Base-by-base conservation (phyloP, 257 asterid species). In the Buddleja alternifolia region DNA sequence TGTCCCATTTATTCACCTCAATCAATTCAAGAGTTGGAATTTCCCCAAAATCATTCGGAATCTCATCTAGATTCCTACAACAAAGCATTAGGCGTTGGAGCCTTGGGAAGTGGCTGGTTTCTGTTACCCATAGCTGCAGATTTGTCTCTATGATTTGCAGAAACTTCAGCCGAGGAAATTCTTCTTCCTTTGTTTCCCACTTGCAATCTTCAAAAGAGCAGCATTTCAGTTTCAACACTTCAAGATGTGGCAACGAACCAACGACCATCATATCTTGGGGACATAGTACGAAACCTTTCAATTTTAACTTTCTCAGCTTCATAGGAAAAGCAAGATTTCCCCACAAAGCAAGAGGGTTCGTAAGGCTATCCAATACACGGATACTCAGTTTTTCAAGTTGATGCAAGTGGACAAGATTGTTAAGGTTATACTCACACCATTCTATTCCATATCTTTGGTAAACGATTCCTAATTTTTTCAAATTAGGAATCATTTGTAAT, bases 231-330 rank as follows among this genome's bases (percentile, higher is more conserved):
- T 66, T 52, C 16, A 76, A 71, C 14, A 66, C 71, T 51, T 76
- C 37, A 7, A 76, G 74, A 48, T 71, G 44, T 7, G 77, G 81
- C 58, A 76, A 17, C 4, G 34, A 48, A 50, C 61, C 68, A 46
- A 59, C 20, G n/a, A 59, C 6, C 0, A 8, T 15, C 37, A 36
- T 4, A 20, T 20, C 41, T 36, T 59, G 23, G 61, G 61, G 58
- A 20, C 61, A 23, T n/a, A 70, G 50, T 7, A 40, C 8, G 40
- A 50, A 25, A 8, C 41, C 25, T 11, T 60, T 58, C 52, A 46
- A 9, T 4, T 48, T 57, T 9, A 69, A 47, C 51, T 69, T 69
- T 39, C 34, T 69, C 25, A 69, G 29, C 15, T 19, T 3, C 15
- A 0, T 48, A 0, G 61, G 75, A 5, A 46, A 69, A n/a, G 15